A percentile compares a stretch with the other conserved stretches of the same genome.
Conservation (phyloP, 2,329 filamentous ascomycete species). For the Sporothrix protearum region DNA sequence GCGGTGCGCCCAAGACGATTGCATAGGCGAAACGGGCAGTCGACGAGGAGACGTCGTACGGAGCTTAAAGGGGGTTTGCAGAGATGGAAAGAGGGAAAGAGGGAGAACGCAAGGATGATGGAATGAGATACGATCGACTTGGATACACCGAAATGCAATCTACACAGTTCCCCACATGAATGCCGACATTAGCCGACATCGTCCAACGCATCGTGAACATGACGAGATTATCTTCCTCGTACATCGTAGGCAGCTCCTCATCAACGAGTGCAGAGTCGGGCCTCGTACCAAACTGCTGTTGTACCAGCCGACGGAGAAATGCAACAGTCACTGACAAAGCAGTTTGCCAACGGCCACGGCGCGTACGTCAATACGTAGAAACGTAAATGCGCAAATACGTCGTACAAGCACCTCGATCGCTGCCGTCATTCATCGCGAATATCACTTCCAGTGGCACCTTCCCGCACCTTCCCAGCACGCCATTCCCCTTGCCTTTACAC, state of each 20-base stretch:
- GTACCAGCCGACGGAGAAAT: background rate
- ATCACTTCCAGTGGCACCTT: background rate
- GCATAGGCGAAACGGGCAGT: too few relatives aligned
- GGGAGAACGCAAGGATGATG: background rate
- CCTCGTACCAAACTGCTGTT: background rate
- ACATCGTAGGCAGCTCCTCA: background rate
- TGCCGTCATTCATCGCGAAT: background rate
- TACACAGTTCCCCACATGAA: too few relatives aligned
- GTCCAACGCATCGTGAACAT: background rate
- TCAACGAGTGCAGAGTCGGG: background rate
- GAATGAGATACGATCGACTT: background rate
- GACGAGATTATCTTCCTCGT: too few relatives aligned
- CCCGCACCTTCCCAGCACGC: constrained; percentile 6
- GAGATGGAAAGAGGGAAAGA: background rate
- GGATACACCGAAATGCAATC: background rate
- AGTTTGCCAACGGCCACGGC: background rate
- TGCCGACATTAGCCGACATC: background rate
- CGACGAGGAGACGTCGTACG: too few relatives aligned
- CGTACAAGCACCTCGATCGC: background rate
- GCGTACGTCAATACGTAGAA: background rate
- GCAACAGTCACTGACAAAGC: background rate
- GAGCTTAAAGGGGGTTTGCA: too few relatives aligned
- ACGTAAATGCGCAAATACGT: too few relatives aligned
- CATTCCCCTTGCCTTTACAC: background rate
- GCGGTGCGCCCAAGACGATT: constrained; percentile 18